A percentile compares a stretch with the other conserved stretches of the same genome.
Conservation (phyloP, 1,284 basidiomycete species). For the Singerocomus rubriflavus region DNA sequence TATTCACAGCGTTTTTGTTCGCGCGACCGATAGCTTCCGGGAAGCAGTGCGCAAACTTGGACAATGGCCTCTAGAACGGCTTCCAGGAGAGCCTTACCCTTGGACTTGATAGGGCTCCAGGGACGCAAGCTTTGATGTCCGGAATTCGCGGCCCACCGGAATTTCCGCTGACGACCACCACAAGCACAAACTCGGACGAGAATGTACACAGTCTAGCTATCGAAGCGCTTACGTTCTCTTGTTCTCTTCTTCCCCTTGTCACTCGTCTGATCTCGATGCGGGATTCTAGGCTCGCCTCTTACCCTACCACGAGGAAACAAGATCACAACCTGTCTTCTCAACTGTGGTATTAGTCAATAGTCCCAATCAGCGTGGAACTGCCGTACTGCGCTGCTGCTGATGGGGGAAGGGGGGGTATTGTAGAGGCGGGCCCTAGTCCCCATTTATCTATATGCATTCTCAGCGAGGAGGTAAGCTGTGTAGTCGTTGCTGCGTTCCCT, state of each 20-base stretch:
- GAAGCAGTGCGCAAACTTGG: background rate
- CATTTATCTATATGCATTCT: background rate
- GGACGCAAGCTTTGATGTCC: background rate
- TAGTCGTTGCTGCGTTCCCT: too few species aligned
- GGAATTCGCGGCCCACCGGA: background rate
- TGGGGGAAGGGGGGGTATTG: background rate
- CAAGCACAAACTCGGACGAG: too few species aligned
- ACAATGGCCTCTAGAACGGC: background rate
- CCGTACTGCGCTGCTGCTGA: background rate
- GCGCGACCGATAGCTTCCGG: background rate
- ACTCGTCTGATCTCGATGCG: background rate
- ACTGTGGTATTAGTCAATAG: constrained; percentile 1
- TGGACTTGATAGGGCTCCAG: background rate
- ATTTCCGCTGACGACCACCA: background rate
- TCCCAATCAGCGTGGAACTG: background rate
- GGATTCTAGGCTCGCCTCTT: background rate
- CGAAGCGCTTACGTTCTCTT: constrained; percentile 3
- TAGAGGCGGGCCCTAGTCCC: background rate
- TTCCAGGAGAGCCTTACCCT: background rate
- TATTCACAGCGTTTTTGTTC: background rate
- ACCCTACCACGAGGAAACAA: constrained; percentile 2
- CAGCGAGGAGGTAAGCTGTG: too few species aligned
- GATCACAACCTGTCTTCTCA: background rate
- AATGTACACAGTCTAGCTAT: background rate
- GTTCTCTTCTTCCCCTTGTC: background rate